Evolutionary conservation across 345 rosid species (phyloP).

Genomic region (Lepidium africanum): DNA sequence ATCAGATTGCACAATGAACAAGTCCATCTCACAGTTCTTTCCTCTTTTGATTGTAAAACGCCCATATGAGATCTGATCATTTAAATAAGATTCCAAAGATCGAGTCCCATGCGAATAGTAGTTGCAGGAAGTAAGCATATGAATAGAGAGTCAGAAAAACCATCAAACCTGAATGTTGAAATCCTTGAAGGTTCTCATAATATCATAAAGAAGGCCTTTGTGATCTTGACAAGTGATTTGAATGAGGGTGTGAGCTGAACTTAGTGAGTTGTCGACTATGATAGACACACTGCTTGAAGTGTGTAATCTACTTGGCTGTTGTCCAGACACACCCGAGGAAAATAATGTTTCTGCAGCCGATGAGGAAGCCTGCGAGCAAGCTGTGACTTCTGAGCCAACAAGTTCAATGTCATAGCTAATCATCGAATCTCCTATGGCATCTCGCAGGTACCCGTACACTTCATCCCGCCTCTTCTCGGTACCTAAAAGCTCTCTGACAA

Average conservation of each 20-base stretch:
- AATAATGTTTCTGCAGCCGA: slow-evolving; percentile 61
- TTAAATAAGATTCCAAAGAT: neutral
- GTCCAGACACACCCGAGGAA: slow-evolving; percentile 33
- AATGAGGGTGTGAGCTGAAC: slow-evolving; percentile 81
- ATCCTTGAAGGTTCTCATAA: slow-evolving; percentile 93
- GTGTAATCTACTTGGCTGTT: slow-evolving; percentile 29
- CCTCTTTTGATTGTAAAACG: slow-evolving; percentile 56
- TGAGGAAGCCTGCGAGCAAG: slow-evolving; percentile 54
- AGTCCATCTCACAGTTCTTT: slow-evolving; percentile 72
- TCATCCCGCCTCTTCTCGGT: slow-evolving; percentile 64
- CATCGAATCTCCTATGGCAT: slow-evolving; percentile 46
- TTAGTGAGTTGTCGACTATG: slow-evolving; percentile 65
- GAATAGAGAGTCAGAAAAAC: neutral
- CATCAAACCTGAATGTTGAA: slow-evolving; percentile 75
- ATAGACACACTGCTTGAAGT: slow-evolving; percentile 47
- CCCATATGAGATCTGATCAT: slow-evolving; percentile 77
- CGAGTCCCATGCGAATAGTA: neutral
- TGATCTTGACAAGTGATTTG: slow-evolving; percentile 83
- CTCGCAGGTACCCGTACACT: slow-evolving; percentile 38
- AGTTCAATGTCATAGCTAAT: slow-evolving; percentile 73
- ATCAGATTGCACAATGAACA: slow-evolving; percentile 76
- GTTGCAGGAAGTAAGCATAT: neutral
- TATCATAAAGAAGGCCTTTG: slow-evolving; percentile 88
- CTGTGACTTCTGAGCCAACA: slow-evolving; percentile 65
- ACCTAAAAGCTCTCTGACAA: slow-evolving; percentile 71